phyloP scores from a whole-genome alignment of 768 basidiomycete species.

The Amanita muscaria region DNA sequence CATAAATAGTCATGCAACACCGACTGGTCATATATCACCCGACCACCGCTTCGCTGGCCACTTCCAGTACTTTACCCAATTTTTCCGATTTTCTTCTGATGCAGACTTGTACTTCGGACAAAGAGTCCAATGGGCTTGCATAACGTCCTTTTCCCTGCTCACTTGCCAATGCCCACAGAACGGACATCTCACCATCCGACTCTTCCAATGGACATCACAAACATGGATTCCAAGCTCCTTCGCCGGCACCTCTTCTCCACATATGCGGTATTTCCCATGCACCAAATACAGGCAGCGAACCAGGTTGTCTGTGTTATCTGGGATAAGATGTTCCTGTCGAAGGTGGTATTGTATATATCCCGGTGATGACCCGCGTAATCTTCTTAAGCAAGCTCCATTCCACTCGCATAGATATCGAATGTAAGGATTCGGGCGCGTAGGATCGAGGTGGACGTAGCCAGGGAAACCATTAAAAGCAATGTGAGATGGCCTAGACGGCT shows the following conservation, averaged over 20 bases:
- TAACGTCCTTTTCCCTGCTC: not conserved
- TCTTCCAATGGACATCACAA: conserved; percentile 2
- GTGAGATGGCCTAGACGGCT: not conserved
- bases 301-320: not conserved
- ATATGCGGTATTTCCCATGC: not conserved
- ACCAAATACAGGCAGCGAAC: not conserved
- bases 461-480: not conserved
- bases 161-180: not conserved
- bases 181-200: not conserved
- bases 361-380: not conserved
- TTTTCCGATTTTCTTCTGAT: not conserved
- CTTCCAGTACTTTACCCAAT: not conserved
- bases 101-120: not conserved
- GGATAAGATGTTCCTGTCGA: not conserved
- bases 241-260: not conserved
- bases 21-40: not conserved
- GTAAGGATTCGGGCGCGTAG: conserved; percentile 2
- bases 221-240: not conserved
- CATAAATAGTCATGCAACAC: not conserved
- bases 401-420: not conserved
- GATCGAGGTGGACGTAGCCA: not conserved
- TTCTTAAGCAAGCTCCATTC: not conserved
- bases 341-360: not conserved
- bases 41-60: conserved; percentile 1
- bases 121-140: not conserved